These are phyloP conservation scores for Verruconis gallopava DNA, from an alignment of 2,329 filamentous ascomycete species.

Conservation along the genomic window DNA sequence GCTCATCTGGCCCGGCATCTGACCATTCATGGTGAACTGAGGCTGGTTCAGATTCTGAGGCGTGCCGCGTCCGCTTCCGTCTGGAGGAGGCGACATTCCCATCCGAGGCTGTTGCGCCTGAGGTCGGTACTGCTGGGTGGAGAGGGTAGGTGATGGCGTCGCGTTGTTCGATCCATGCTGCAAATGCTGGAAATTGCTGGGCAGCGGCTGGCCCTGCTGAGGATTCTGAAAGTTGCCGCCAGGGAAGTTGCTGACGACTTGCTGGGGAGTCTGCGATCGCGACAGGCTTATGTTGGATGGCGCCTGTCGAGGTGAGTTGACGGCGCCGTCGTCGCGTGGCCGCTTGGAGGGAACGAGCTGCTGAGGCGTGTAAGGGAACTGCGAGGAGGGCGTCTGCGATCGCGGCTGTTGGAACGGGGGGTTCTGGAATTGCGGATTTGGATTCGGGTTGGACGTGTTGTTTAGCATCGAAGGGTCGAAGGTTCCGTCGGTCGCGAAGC, in stretches of 20 bases:
- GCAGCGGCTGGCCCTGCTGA: conserved; percentile 41
- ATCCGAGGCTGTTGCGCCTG: conserved; percentile 56
- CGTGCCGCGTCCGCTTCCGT: conserved; percentile 44
- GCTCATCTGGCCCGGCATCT: conserved; percentile 11
- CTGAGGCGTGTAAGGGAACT: conserved; percentile 59
- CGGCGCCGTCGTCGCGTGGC: conserved; percentile 71
- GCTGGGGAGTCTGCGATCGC: conserved; percentile 84
- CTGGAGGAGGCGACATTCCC: conserved; percentile 63
- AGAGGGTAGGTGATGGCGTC: conserved; percentile 87
- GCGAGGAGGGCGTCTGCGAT: conserved; percentile 9
- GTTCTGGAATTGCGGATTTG: neutral
- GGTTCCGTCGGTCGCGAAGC: no score
- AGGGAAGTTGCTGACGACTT: conserved; percentile 51
- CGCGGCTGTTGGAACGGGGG: neutral
- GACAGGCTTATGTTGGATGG: conserved; percentile 64
- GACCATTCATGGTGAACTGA: conserved; percentile 22
- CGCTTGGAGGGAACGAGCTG: conserved; percentile 84
- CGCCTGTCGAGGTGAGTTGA: conserved; percentile 66
- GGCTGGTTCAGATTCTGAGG: conserved; percentile 48
- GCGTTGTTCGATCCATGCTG: conserved; percentile 67
- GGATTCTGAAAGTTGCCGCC: conserved; percentile 47
- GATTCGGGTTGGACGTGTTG: neutral
- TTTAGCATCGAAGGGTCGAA: neutral
- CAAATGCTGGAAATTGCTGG: conserved; percentile 42
- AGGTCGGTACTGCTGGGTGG: conserved; percentile 58